Evolutionary conservation across 805 yeast species (phyloP), one percentile per base, ranked within the genome.

Genomic region (Isabelozyma gotoi): DNA sequence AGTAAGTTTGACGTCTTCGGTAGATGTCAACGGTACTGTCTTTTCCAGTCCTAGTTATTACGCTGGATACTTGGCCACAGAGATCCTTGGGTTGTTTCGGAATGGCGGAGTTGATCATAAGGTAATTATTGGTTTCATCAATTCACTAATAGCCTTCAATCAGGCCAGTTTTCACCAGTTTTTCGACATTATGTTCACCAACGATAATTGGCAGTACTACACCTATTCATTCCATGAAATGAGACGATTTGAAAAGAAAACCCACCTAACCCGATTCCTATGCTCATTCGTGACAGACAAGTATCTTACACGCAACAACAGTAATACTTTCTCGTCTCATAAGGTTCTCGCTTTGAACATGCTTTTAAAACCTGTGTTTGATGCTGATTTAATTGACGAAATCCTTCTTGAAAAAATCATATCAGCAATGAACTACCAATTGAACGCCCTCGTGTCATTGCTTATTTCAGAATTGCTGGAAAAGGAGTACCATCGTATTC

Each of bases 181-280:
- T 21, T 61, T 62, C 39, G 63, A 62, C 16, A 39, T 42, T 5
- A 35, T 66, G 37, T 62, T 69, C 42, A 44, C 38, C 7, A 33
- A 36, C 16, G 39, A 36, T 2, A 44, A 51, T 19, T 63, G 68
- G 67, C 36, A 11, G 1, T 41, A 38, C 20, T 55, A 59, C 27
- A 18, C 41, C 8, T 31, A 27, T 2, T 47, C 56, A 3, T 50
- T 55, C 15, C 21, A 36, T 6, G n/a, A 38, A 1, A 49, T 65
- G 63, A 62, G 57, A 37, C 51, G 50, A 2, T 60, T 57, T 40
- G 68, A 68, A 36, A 53, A 52, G 33, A 64, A 56, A 39, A 45
- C 42, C 21, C 42, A 61, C 3, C 40, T 60, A 5, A 37, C 43
- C 16, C 50, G 51, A 19, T 51, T 60, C 24, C 45, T 60, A 18